These are phyloP conservation scores for Fusarium sp. DNA, from an alignment of 2,329 filamentous ascomycete species.

Conservation along the genomic window DNA sequence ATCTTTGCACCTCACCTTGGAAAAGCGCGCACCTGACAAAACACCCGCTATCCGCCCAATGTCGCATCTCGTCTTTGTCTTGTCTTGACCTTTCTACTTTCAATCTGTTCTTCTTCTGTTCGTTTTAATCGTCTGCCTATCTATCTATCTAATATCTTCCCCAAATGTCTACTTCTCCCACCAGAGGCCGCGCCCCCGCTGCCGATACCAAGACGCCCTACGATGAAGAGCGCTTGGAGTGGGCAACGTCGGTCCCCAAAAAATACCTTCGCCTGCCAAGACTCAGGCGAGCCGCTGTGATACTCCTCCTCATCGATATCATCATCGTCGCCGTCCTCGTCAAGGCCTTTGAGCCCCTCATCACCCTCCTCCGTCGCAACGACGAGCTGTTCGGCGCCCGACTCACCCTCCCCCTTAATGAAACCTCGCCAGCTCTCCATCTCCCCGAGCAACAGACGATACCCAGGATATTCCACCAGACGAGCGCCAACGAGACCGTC, in stretches of 20 bases:
- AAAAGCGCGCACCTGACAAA: neutral
- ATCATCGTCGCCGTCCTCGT: constrained; percentile 72
- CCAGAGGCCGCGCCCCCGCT: constrained; percentile 17
- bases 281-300: constrained; percentile 57
- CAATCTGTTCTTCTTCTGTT: neutral
- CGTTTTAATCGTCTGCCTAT: neutral
- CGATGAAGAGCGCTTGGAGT: constrained; percentile 45
- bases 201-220: constrained; percentile 25
- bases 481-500: constrained; percentile 75
- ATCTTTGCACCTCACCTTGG: constrained; percentile 11
- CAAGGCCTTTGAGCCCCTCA: constrained; percentile 75
- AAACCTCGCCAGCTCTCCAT: constrained; percentile 63
- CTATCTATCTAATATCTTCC: neutral
- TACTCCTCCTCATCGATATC: constrained; percentile 70
- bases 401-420: constrained; percentile 61
- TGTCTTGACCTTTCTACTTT: neutral
- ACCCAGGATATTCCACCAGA: constrained; percentile 81
- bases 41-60: neutral
- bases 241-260: constrained; percentile 39
- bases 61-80: neutral
- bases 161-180: constrained; percentile 27
- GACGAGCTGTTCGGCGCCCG: constrained; percentile 48
- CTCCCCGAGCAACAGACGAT: constrained; percentile 74
- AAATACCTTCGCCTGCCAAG: constrained; percentile 40
- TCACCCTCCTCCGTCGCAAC: constrained; percentile 70